These are phyloP conservation scores for Trichoderma koningii DNA, from an alignment of 2,329 filamentous ascomycete species.

Conservation along the genomic window DNA sequence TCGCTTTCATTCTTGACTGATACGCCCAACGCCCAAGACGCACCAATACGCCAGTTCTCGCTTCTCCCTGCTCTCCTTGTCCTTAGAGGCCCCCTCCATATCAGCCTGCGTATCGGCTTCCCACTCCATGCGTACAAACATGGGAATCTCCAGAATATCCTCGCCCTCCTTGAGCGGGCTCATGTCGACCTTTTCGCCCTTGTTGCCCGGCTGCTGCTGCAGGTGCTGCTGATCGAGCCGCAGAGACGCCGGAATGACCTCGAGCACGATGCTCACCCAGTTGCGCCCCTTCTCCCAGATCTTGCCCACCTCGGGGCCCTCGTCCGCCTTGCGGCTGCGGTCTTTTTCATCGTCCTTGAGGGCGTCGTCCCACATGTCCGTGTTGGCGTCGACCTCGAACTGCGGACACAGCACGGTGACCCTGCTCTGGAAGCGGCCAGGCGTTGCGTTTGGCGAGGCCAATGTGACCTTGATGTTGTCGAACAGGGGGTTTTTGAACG, in stretches of 20 bases:
- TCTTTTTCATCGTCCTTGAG: constrained; percentile 58
- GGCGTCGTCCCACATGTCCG: constrained; percentile 85
- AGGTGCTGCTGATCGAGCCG: constrained; percentile 39
- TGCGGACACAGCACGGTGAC: constrained; percentile 93
- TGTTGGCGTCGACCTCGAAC: constrained; percentile 92
- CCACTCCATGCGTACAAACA: constrained; percentile 93
- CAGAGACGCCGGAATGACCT: constrained; percentile 72
- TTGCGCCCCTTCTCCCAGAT: constrained; percentile 95
- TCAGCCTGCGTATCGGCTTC: constrained; percentile 70
- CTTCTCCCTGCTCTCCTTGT: constrained; percentile 70
- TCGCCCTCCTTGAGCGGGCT: constrained; percentile 60
- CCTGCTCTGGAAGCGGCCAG: constrained; percentile 72
- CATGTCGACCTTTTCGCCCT: constrained; percentile 45
- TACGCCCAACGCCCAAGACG: constrained; percentile 83
- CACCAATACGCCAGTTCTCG: constrained; percentile 95
- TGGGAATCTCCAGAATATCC: constrained; percentile 80
- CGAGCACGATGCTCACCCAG: constrained; percentile 91
- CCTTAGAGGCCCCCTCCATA: constrained; percentile 57
- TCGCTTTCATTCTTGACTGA: constrained; percentile 53
- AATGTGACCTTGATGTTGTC: constrained; percentile 85
- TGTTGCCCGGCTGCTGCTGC: constrained; percentile 30
- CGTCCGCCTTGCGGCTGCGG: constrained; percentile 46
- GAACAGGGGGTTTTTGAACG: constrained; percentile 91
- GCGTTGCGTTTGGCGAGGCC: constrained; percentile 78
- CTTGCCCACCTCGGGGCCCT: constrained; percentile 80